Percentiles rank a stretch among this genome's conserved stretches.
Evolutionary conservation across 495 filamentous ascomycete species (phyloP).

Genomic region (Cercophora newfieldiana): DNA sequence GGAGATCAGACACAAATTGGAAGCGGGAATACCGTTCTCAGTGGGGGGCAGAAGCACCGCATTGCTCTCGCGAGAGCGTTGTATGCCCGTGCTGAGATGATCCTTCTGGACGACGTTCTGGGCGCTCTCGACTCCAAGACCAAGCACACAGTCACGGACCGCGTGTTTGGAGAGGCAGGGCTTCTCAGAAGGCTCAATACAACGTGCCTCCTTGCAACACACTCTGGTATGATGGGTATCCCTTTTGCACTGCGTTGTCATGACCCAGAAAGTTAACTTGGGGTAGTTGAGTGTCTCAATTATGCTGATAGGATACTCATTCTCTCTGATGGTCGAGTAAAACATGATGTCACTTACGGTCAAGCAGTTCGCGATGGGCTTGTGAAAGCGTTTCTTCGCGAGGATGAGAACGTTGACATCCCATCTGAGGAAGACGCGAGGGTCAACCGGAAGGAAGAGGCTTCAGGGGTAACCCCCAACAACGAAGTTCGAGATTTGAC

Average conservation of each 20-base stretch:
- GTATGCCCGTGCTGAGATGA: slow-evolving; percentile 31
- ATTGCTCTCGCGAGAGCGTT: slow-evolving; percentile 35
- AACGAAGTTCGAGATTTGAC: not conserved
- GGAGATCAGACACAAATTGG: slow-evolving; percentile 40
- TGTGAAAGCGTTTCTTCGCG: not conserved
- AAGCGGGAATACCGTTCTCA: slow-evolving; percentile 14
- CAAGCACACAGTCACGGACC: not conserved
- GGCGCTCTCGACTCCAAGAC: slow-evolving; percentile 39
- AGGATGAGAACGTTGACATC: not conserved
- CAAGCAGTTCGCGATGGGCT: not conserved
- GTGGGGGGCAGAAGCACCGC: slow-evolving; percentile 26
- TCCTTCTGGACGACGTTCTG: slow-evolving; percentile 44
- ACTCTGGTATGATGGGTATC: slow-evolving; percentile 5
- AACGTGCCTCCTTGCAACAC: slow-evolving; percentile 12
- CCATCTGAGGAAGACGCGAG: not conserved
- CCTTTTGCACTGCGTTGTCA: not conserved
- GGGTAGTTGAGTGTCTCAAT: not conserved
- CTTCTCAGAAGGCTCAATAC: not conserved
- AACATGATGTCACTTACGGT: not conserved
- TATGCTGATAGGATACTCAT: not conserved
- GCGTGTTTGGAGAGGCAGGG: not conserved
- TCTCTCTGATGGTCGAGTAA: not conserved
- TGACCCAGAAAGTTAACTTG: not conserved
- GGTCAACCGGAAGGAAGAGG: not conserved
- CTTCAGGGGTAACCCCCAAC: not conserved